Base-by-base conservation (phyloP, 139 green algal species). In the Chlorella sp. region DNA sequence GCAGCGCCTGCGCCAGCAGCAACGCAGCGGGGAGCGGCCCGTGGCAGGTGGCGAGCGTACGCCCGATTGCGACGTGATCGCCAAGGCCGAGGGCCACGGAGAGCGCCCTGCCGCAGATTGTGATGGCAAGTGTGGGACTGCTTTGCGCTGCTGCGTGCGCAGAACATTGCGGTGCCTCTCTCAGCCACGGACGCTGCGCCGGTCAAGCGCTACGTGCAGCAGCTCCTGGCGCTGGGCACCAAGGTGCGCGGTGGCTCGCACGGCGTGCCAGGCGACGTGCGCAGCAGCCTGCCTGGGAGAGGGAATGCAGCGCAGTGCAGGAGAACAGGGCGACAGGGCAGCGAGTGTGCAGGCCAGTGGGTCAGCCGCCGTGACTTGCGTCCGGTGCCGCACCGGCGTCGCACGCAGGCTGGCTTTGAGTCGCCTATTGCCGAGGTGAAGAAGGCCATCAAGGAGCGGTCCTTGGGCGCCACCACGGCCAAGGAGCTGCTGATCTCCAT, bases 321-420 rank as follows among this genome's bases (percentile, higher is more conserved):
- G n/a, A n/a, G n/a, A n/a, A n/a, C n/a, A n/a, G n/a, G n/a, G n/a
- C n/a, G n/a, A n/a, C n/a, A n/a, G n/a, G n/a, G n/a, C n/a, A n/a
- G n/a, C n/a, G n/a, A n/a, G n/a, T n/a, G n/a, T n/a, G 61, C 55
- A 29, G 5, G 14, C 20, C 32, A 69, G 10, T 2, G 50, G 20
- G 20, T 29, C 62, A 62, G 30, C 35, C n/a, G n/a, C n/a, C n/a
- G n/a, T 35, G 36, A n/a, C 49, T 51, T 63, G 20, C 4, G 42
- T 42, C 4, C 4, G 4, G 34, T 33, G 4, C n/a, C n/a, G n/a
- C n/a, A n/a, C n/a, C n/a, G n/a, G n/a, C n/a, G n/a, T n/a, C n/a
- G n/a, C n/a, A 3, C 69, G 1, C 80, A 87, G 82, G 83, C 83
- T 50, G 83, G 83, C 31, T 86, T 88, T 62, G 77, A 81, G 49